Evolutionary conservation across 129 eudicot genomes (phyloP), one percentile per base, ranked within the genome.

Genomic region (Gnaphalium uliginosum): DNA sequence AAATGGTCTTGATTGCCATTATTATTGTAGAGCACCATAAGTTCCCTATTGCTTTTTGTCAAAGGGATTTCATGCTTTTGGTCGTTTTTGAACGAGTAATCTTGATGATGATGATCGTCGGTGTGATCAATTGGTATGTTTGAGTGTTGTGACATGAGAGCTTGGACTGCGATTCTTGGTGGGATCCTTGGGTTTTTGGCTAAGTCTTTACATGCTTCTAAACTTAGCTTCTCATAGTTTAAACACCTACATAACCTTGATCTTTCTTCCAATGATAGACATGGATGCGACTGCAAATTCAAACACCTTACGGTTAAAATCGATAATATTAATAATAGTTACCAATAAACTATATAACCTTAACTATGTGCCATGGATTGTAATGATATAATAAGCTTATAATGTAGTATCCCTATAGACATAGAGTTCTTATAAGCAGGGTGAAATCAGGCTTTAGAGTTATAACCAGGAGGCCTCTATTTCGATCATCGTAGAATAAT

Each of bases 171-270:
- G 1, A 90, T 76, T 77, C 89, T 63, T 41, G 96, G 96, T 48
- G 98, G 96, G 59, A 88, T 90, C 75, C 90, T 79, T 0, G 96
- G 96, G 83, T 93, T 93, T 82, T 88, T 90, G 35, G 98, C 98
- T 1, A 93, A 85, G 73, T 93, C 96, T 72, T 93, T 93, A 87
- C 96, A 93, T 53, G 96, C 89, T 85, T 93, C 96, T 3, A 93
- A 79, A 73, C 89, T 86, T 61, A 93, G 89, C 82, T 93, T 93
- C 71, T 88, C 92, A 53, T 83, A 90, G 80, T 88, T 93, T 14
- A 93, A 77, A 54, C 98, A 93, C 68, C 95, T 80, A 58, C 98
- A 93, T 81, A 93, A 71, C 67, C 96, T 85, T 71, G 98, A 88
- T 73, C 98, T 62, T 80, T 90, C 95, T 73, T 93, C 96, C 75